These are phyloP conservation scores for Gentiana macrophylla DNA, from an alignment of 257 asterid species.

Conservation along the genomic window DNA sequence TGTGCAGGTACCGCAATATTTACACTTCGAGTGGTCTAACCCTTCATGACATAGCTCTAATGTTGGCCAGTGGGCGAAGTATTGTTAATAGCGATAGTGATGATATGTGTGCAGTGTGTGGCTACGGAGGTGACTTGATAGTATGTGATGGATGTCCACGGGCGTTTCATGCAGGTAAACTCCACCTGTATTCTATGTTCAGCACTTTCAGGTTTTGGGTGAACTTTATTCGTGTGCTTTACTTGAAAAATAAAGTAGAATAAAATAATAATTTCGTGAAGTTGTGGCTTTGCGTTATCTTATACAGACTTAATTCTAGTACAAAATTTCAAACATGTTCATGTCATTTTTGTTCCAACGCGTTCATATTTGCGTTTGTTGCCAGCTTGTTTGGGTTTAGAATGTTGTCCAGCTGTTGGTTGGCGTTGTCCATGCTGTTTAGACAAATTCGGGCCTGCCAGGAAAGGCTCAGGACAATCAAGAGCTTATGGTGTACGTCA, in stretches of 20 bases:
- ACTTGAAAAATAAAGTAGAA: too few relatives aligned
- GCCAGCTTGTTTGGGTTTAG: constrained; percentile 86
- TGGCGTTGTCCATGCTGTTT: constrained; percentile 82
- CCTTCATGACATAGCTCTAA: constrained; percentile 92
- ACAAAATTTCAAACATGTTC: not conserved
- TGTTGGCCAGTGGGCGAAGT: constrained; percentile 85
- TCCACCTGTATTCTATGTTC: constrained; percentile 1
- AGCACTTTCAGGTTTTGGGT: not conserved
- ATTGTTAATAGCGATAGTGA: constrained; percentile 64
- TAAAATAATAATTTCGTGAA: too few relatives aligned
- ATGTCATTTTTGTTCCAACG: constrained; percentile 1
- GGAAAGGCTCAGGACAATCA: constrained; percentile 48
- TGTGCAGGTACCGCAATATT: constrained; percentile 83
- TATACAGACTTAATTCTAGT: too few relatives aligned
- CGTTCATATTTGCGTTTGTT: constrained; percentile 4
- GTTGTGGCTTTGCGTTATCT: too few relatives aligned
- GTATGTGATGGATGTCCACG: constrained; percentile 92
- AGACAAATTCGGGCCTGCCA: constrained; percentile 56
- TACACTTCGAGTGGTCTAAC: constrained; percentile 84
- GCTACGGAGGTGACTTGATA: constrained; percentile 73
- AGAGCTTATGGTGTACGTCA: constrained; percentile 59
- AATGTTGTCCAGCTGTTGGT: constrained; percentile 38
- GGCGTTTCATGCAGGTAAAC: constrained; percentile 80
- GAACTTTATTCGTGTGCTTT: not conserved
- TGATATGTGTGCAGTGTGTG: constrained; percentile 96